Evolutionary conservation across 345 rosid genomes (phyloP).

Genomic region (Murraya paniculata): DNA sequence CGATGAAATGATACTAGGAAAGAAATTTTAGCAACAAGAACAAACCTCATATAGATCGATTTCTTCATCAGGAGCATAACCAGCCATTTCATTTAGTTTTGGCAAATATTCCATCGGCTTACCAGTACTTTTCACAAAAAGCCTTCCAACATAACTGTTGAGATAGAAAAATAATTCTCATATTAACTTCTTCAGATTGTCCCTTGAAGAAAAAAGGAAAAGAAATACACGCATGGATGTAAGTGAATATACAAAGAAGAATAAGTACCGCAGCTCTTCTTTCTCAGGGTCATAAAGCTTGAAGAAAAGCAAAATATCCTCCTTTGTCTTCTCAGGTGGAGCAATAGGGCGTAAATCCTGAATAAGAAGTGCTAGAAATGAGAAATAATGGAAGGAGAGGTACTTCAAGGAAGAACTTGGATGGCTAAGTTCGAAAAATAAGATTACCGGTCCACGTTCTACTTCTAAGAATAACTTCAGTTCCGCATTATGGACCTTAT

Average conservation of each 20-base stretch:
- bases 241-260: constrained; percentile 1
- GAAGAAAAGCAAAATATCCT: constrained; percentile 67
- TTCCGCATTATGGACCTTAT: constrained; percentile 58
- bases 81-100: constrained; percentile 72
- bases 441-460: constrained; percentile 60
- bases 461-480: constrained; percentile 69
- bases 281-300: constrained; percentile 71
- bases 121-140: constrained; percentile 56
- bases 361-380: constrained; percentile 7
- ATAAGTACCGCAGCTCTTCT: constrained; percentile 51
- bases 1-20: not conserved
- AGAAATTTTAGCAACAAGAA: not conserved
- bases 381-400: constrained; percentile 8
- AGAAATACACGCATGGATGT: not conserved
- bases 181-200: constrained; percentile 3
- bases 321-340: constrained; percentile 58
- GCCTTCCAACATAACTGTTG: constrained; percentile 60
- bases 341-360: constrained; percentile 59
- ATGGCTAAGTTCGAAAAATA: not conserved
- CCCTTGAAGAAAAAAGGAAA: not conserved
- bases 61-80: constrained; percentile 59
- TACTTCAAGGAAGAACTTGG: not conserved
- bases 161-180: constrained; percentile 1
- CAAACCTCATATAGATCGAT: constrained; percentile 75
- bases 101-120: constrained; percentile 55